Conservation (phyloP, 139 green algal species). For the Chlorella sp. region DNA sequence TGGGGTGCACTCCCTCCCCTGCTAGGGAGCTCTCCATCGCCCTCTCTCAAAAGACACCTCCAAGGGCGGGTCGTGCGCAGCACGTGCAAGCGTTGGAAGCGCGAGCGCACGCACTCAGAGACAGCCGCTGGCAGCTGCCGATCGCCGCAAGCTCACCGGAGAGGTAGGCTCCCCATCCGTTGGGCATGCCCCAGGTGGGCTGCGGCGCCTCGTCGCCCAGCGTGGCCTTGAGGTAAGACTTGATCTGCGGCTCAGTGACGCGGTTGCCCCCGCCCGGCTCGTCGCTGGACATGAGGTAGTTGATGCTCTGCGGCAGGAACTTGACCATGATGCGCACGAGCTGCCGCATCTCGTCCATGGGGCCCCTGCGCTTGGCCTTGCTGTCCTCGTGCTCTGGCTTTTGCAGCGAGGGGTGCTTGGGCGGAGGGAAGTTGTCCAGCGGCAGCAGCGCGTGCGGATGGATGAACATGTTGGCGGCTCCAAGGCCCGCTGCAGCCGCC, state of each 20-base stretch:
- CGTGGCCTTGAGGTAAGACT: constrained; percentile 61
- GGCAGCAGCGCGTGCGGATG: no score
- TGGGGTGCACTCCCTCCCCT: neutral
- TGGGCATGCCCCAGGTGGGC: constrained; percentile 66
- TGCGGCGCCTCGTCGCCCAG: constrained; percentile 61
- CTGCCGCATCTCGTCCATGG: constrained; percentile 90
- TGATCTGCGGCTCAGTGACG: constrained; percentile 74
- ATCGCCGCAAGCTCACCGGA: neutral
- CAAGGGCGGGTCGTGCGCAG: neutral
- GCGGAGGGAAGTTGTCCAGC: no score
- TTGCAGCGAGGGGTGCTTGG: constrained; percentile 13
- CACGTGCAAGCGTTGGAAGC: neutral
- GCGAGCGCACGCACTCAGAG: neutral
- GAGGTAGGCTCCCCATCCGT: constrained; percentile 65
- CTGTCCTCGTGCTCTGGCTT: constrained; percentile 29
- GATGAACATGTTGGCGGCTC: no score
- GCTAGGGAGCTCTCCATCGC: neutral
- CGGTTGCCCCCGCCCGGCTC: constrained; percentile 73
- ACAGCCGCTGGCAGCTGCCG: neutral
- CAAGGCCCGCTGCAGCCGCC: no score
- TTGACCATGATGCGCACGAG: constrained; percentile 78
- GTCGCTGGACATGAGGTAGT: constrained; percentile 16
- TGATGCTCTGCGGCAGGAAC: constrained; percentile 55
- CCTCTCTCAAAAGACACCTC: neutral
- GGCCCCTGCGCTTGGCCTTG: constrained; percentile 51